Base-by-base conservation (phyloP, 2,329 filamentous ascomycete genomes). In the Colletotrichum endophyticum region DNA sequence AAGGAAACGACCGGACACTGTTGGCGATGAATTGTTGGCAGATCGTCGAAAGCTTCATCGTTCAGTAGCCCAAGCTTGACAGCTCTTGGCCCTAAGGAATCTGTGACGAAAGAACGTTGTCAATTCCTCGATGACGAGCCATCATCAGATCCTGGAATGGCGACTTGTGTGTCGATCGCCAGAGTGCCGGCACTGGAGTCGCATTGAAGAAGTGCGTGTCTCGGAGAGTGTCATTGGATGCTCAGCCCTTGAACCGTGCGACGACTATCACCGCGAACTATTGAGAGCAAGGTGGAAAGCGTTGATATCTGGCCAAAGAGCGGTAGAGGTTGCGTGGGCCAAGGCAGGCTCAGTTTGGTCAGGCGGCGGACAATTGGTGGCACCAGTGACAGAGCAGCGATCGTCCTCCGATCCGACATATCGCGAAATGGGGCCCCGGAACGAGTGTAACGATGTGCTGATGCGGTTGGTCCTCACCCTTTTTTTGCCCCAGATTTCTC, bases 291-390 rank as follows among this genome's bases (percentile, higher is more conserved):
- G 15, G 30, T 64, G 61, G 32, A 66, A 75, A 30, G 49, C n/a
- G 44, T 53, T 53, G 44, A 53, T 53, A 53, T 53, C 44, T 53
- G n/a, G 44, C 67, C 28, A 56, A 72, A 73, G 70, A 69, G n/a
- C 53, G 66, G 74, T 75, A 53, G 62, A 53, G 70, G 57, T 76
- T 74, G 74, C 71, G 74, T 76, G 74, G 61, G 74, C 74, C 74
- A 76, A 76, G 74, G 70, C 22, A 74, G 57, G 57, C 30, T 34
- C n/a, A 36, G 30, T 30, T 66, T 76, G 66, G 59, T 73, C 64
- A 76, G 74, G 64, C 74, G 71, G 34, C 74, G 66, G 57, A 39
- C 34, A 66, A n/a, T 74, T 66, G 71, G 44, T 53, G 59, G 44
- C 64, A 74, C 39, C 71, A 69, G 71, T 76, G 34, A 76, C 70